These are phyloP conservation scores for Botryotinia globosa DNA, from an alignment of 2,329 filamentous ascomycete species.

Conservation along the genomic window DNA sequence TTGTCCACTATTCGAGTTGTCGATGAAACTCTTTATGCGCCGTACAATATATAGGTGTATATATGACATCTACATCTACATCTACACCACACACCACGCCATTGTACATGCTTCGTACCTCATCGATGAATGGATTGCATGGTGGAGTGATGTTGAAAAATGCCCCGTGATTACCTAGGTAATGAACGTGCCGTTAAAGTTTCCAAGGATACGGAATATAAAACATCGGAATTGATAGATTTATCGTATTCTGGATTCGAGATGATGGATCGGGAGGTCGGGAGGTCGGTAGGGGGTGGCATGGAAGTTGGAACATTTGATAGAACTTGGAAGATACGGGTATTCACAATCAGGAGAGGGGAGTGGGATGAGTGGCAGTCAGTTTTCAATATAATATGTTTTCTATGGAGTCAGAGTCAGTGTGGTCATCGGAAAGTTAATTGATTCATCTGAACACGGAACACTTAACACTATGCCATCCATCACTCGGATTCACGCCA, in stretches of 20 bases:
- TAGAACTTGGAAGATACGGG: neutral
- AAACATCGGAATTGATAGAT: neutral
- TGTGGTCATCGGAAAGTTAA: neutral
- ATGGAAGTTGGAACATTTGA: conserved; percentile 11
- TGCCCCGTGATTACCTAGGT: too few species aligned
- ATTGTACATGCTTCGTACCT: neutral
- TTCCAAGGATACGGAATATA: neutral
- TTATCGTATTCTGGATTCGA: neutral
- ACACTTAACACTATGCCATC: neutral
- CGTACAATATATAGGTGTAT: neutral
- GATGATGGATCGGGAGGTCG: neutral
- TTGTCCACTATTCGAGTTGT: neutral
- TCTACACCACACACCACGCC: neutral
- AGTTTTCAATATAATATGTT: neutral
- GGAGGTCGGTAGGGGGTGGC: neutral
- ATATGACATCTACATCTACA: neutral
- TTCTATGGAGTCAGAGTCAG: neutral
- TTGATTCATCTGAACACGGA: neutral
- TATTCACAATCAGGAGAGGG: neutral
- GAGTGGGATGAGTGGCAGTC: neutral
- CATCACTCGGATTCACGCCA: neutral
- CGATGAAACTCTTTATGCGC: conserved; percentile 19
- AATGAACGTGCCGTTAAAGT: neutral
- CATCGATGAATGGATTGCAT: neutral
- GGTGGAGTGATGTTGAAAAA: neutral